Evolutionary conservation across 805 yeast genomes (phyloP), one percentile per base, ranked within the genome.

Genomic region (Suhomyces xylopsoci): DNA sequence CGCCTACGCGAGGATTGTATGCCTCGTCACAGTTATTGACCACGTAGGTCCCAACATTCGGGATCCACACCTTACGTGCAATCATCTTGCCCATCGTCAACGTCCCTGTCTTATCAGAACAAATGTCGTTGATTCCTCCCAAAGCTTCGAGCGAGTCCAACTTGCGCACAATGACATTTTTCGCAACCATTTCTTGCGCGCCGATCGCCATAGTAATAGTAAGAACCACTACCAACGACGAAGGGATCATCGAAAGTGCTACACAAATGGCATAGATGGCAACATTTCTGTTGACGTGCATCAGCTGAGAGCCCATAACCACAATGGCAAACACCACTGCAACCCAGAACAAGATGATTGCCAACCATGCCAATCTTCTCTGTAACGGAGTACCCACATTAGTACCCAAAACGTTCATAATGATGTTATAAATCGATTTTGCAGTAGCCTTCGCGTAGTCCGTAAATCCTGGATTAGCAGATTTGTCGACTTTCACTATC

Each of bases 91-190:
- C 76, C 64, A 66, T 68, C 15, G 76, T 71, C 40, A 71, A 65
- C 17, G 76, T 71, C 4, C 74, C 74, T 2, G 97, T 91, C 62
- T 91, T 90, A 71, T 91, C 97, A 5, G 94, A 83, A 65, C 97
- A 90, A 59, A 91, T 89, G 45, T 91, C 97, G 54, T 70, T 63
- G 42, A 71, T 65, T 48, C 74, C 74, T 44, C 76, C 74, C 54
- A 71, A 62, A 22, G 76, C 74, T 58, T 71, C 76, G 41, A 71
- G 60, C 9, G 74, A 68, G 47, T 70, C 74, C 48, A 71, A 63
- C 51, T 70, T 71, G 47, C 76, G 57, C 19, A 71, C 73, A 60
- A 71, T 69, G 19, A 71, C 76, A 51, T 70, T 55, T 49, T 69
- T 69, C 19, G 52, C 50, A 10, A 68, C 73, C 76, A 71, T 71